A percentile compares a stretch with the other conserved stretches of the same genome.
Conservation (phyloP, 129 eudicot genomes). For the Arctium minus region DNA sequence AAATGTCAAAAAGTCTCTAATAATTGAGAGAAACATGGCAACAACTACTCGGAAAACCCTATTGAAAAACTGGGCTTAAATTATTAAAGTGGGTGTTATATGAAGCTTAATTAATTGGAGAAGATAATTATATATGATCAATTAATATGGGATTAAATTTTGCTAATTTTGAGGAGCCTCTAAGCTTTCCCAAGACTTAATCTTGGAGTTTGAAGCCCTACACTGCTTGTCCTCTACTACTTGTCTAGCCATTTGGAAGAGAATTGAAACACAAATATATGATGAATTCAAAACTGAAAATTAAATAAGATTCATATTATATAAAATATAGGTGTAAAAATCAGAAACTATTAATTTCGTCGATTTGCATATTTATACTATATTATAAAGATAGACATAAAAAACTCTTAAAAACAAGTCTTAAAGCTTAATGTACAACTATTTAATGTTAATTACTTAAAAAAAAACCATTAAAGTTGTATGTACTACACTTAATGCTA, state of each 20-base stretch:
- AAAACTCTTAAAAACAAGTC: too few relatives aligned
- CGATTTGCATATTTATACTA: too few relatives aligned
- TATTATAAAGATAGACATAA: too few relatives aligned
- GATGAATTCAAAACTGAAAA: not conserved
- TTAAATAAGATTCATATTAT: not conserved
- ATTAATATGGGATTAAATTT: constrained; percentile 14
- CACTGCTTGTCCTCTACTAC: constrained; percentile 1
- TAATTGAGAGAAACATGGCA: constrained; percentile 33
- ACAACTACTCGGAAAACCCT: constrained; percentile 51
- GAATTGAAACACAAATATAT: not conserved
- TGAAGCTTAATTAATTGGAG: constrained; percentile 29
- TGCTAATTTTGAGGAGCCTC: constrained; percentile 49
- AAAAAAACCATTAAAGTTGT: too few relatives aligned
- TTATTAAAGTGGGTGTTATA: not conserved
- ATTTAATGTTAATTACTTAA: too few relatives aligned
- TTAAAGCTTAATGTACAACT: too few relatives aligned
- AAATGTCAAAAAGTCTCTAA: not conserved
- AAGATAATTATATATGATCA: constrained; percentile 16
- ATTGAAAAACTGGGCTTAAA: constrained; percentile 20
- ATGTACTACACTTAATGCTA: too few relatives aligned
- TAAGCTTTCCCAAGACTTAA: constrained; percentile 18
- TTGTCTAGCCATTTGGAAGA: not conserved
- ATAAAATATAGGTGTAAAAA: too few relatives aligned
- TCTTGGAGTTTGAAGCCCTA: constrained; percentile 41
- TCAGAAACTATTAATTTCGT: too few relatives aligned